Percentiles rank a stretch among this genome's conserved stretches.
These are phyloP conservation scores for Alternaria triticina DNA, from an alignment of 2,329 filamentous ascomycete genomes.

Conservation along the genomic window DNA sequence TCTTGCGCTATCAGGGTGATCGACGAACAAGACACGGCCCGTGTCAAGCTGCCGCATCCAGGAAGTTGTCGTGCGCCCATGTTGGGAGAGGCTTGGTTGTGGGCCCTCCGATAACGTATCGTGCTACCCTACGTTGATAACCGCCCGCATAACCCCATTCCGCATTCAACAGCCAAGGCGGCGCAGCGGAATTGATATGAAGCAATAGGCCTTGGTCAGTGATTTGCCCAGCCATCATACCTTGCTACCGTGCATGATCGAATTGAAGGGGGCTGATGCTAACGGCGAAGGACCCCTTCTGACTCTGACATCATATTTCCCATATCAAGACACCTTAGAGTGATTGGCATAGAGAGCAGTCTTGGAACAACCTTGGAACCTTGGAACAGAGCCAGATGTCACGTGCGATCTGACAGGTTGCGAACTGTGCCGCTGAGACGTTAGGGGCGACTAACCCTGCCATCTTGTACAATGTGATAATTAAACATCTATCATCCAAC, in stretches of 20 bases:
- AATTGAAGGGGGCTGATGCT: not conserved
- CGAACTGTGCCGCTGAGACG: not conserved
- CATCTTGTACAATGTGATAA: not conserved
- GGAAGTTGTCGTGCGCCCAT: constrained; percentile 12
- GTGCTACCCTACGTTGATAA: constrained; percentile 16
- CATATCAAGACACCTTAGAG: not conserved
- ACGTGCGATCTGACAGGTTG: not conserved
- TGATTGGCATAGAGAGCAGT: not conserved
- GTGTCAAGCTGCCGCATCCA: not conserved
- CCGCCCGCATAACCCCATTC: constrained; percentile 18
- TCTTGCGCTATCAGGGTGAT: not conserved
- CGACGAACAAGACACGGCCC: not conserved
- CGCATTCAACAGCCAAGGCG: constrained; percentile 14
- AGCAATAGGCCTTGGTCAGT: not conserved
- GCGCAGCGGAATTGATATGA: constrained; percentile 1
- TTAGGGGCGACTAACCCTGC: not conserved
- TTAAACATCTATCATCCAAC: not conserved
- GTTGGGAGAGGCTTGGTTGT: not conserved
- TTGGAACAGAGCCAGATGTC: not conserved
- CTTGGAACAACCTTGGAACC: too few relatives aligned
- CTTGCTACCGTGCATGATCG: not conserved
- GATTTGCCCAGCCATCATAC: not conserved
- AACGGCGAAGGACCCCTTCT: not conserved
- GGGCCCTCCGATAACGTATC: constrained; percentile 19
- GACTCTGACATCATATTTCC: not conserved